Percentiles rank a stretch among this genome's conserved stretches.
Conservation (phyloP, 495 filamentous ascomycete genomes). For the Pseudotulostoma volvatum region DNA sequence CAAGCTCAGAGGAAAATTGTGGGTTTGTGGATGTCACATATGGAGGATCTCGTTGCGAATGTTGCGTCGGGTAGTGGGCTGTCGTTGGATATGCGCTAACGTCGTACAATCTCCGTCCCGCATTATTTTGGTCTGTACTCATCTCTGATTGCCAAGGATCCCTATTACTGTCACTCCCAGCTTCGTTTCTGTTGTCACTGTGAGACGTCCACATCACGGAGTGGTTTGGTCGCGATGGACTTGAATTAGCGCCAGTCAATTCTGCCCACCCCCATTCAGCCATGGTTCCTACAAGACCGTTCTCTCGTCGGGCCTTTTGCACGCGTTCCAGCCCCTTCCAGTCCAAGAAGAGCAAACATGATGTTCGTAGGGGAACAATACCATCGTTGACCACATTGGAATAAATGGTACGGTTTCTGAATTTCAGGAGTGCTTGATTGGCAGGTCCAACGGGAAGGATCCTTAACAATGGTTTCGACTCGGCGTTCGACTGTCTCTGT, state of each 20-base stretch:
- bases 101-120: conserved; percentile 8
- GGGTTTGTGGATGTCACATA: conserved; percentile 1
- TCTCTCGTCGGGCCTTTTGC: conserved; percentile 85
- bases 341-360: conserved; percentile 90
- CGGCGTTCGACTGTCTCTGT: conserved; percentile 48
- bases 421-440: conserved; percentile 69
- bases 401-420: conserved; percentile 83
- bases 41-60: conserved; percentile 1
- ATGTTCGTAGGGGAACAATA: conserved; percentile 87
- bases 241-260: conserved; percentile 64
- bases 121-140: conserved; percentile 15
- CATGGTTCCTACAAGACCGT: conserved; percentile 77
- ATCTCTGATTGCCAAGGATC: background rate
- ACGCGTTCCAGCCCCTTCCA: conserved; percentile 89
- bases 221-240: conserved; percentile 26
- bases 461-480: conserved; percentile 75
- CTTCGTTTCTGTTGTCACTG: conserved; percentile 16
- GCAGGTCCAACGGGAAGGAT: conserved; percentile 89
- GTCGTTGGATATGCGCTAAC: conserved; percentile 10
- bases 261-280: conserved; percentile 92
- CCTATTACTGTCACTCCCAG: conserved; percentile 14
- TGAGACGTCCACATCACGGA: conserved; percentile 13
- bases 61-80: conserved; percentile 10
- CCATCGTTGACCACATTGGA: conserved; percentile 98
- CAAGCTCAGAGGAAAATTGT: background rate